These are phyloP conservation scores for Uncinocarpus reesii DNA, from an alignment of 2,329 filamentous ascomycete genomes.

Conservation along the genomic window DNA sequence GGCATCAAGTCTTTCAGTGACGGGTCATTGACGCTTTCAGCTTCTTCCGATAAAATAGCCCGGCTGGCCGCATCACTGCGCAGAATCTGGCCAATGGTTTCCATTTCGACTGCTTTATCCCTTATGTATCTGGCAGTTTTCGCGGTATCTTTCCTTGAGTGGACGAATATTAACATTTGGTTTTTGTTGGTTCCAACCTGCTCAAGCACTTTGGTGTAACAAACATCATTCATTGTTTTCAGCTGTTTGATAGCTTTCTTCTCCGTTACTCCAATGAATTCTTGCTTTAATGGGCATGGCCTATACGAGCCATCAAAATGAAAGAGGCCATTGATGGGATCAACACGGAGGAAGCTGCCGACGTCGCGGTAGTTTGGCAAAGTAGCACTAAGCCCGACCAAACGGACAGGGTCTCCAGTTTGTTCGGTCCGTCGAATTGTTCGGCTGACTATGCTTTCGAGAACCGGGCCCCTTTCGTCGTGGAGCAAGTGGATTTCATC, in stretches of 20 bases:
- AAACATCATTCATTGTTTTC: conserved; percentile 99
- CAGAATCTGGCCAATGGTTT: conserved; percentile 92
- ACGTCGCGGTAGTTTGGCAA: conserved; percentile 95
- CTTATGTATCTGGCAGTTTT: conserved; percentile 95
- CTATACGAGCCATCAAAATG: conserved; percentile 93
- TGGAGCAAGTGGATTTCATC: conserved; percentile 97
- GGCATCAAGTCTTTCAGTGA: conserved; percentile 90
- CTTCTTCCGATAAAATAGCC: conserved; percentile 77
- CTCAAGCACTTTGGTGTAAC: conserved; percentile 93
- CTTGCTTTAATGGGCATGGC: conserved; percentile 87
- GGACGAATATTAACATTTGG: conserved; percentile 98
- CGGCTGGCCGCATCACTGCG: conserved; percentile 84
- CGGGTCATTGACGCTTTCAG: conserved; percentile 68
- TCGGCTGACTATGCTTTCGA: conserved; percentile 92
- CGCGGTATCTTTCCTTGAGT: conserved; percentile 94
- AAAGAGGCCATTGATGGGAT: conserved; percentile 75
- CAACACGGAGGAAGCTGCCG: conserved; percentile 85
- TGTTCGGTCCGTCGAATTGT: conserved; percentile 90
- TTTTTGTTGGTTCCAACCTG: conserved; percentile 88
- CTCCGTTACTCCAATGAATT: conserved; percentile 94
- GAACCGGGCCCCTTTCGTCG: conserved; percentile 89
- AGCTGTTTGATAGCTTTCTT: conserved; percentile 98
- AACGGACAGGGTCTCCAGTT: conserved; percentile 81
- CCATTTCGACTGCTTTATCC: conserved; percentile 92
- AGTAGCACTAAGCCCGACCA: conserved; percentile 87